Evolutionary conservation across 345 rosid genomes (phyloP).

Genomic region (Sisymbrium altissimum): DNA sequence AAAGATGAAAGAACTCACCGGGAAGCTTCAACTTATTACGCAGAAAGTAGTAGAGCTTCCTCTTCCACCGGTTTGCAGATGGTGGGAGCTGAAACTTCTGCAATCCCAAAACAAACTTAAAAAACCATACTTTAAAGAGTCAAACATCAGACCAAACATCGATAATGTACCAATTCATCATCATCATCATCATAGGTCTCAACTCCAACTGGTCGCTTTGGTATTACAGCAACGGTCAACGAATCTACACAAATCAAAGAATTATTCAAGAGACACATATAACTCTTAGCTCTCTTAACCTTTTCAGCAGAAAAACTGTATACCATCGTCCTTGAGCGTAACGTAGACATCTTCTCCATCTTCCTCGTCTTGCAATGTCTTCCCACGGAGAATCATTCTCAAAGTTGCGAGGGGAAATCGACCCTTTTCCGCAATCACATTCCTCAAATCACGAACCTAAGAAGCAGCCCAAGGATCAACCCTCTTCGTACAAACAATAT

Average conservation of each 20-base stretch:
- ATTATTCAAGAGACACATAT: too few species aligned
- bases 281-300: too few species aligned
- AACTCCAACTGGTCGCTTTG: constrained; percentile 57
- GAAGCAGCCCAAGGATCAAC: constrained; percentile 11
- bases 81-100: constrained; percentile 78
- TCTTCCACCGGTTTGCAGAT: constrained; percentile 72
- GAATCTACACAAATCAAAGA: constrained; percentile 41
- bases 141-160: background rate
- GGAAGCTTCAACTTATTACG: constrained; percentile 71
- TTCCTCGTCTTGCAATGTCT: constrained; percentile 51
- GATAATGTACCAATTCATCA: constrained; percentile 48
- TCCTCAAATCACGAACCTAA: constrained; percentile 67
- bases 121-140: background rate
- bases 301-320: constrained; percentile 6
- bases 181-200: constrained; percentile 49
- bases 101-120: constrained; percentile 8
- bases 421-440: constrained; percentile 51
- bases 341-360: constrained; percentile 56
- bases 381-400: constrained; percentile 72
- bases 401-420: constrained; percentile 49
- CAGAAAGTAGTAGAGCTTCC: constrained; percentile 55
- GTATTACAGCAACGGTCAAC: constrained; percentile 73
- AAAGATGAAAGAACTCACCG: constrained; percentile 42
- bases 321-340: constrained; percentile 54
- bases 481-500: background rate